Percentiles rank a stretch among this genome's conserved stretches.
Evolutionary conservation across 2,329 filamentous ascomycete genomes (phyloP).

Genomic region (Monilinia polystroma): DNA sequence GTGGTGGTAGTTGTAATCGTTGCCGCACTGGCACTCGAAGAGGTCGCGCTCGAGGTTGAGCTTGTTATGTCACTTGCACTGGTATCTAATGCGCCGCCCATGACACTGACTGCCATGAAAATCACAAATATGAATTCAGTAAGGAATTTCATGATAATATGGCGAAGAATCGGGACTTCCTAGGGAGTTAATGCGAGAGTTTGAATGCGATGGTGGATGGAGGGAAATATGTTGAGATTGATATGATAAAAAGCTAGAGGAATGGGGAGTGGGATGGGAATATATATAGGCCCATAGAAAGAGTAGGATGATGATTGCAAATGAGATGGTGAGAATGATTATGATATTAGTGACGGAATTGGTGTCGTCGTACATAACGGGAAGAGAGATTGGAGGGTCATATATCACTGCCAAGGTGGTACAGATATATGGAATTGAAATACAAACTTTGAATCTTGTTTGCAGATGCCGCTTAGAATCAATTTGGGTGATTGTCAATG

Average conservation of each 20-base stretch:
- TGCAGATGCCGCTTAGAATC: too few relatives aligned
- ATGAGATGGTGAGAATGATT: neutral
- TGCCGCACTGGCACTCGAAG: neutral
- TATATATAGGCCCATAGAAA: constrained; percentile 1
- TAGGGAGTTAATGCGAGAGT: neutral
- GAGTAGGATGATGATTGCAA: neutral
- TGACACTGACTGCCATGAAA: neutral
- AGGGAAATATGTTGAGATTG: neutral
- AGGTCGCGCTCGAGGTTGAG: neutral
- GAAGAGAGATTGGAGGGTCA: neutral
- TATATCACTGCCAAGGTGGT: neutral
- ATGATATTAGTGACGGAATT: neutral
- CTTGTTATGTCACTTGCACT: neutral
- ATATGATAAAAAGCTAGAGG: neutral
- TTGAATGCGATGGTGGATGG: neutral
- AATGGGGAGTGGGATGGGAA: neutral
- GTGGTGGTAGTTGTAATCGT: neutral
- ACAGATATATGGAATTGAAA: neutral
- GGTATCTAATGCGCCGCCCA: constrained; percentile 8
- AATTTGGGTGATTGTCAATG: too few relatives aligned
- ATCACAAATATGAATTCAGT: neutral
- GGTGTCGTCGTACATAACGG: constrained; percentile 12
- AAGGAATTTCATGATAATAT: constrained; percentile 7
- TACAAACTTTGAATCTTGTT: neutral
- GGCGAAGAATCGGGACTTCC: neutral